phyloP scores from a whole-genome alignment of 2,329 filamentous ascomycete genomes.

The Drechslera avenae region DNA sequence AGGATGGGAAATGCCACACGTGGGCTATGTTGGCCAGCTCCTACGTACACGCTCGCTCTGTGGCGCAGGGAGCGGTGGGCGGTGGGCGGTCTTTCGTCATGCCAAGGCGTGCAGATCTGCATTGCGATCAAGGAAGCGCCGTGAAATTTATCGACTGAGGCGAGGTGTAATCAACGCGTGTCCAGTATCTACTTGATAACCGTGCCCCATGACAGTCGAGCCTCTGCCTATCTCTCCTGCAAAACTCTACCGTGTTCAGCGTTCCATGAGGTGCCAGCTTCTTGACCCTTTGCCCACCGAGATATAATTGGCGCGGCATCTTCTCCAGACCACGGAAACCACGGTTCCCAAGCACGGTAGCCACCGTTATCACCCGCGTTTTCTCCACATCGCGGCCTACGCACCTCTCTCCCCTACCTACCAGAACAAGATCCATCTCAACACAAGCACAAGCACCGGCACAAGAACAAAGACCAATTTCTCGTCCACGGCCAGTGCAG shows the following conservation, averaged over 20 bases:
- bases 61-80: constrained; percentile 25
- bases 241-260: constrained; percentile 1
- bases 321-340: too few relatives aligned
- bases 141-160: constrained; percentile 29
- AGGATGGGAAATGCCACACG: constrained; percentile 23
- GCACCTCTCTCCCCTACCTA: constrained; percentile 3
- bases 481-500: background rate
- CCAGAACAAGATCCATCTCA: constrained; percentile 1
- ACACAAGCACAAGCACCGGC: too few relatives aligned
- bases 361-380: constrained; percentile 21
- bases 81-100: constrained; percentile 28
- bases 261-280: constrained; percentile 1
- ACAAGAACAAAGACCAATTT: background rate
- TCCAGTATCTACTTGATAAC: constrained; percentile 17
- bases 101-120: constrained; percentile 29
- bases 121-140: constrained; percentile 32
- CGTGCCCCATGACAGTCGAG: background rate
- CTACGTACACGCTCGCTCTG: constrained; percentile 2
- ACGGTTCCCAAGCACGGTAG: background rate
- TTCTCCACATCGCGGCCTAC: constrained; percentile 10
- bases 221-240: background rate
- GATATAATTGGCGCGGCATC: constrained; percentile 14
- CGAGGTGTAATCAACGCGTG: constrained; percentile 22
- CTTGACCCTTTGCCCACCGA: constrained; percentile 7
- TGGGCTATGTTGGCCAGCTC: constrained; percentile 10